These are phyloP conservation scores for Inga laurina DNA, from an alignment of 306 rosid species.

Conservation along the genomic window DNA sequence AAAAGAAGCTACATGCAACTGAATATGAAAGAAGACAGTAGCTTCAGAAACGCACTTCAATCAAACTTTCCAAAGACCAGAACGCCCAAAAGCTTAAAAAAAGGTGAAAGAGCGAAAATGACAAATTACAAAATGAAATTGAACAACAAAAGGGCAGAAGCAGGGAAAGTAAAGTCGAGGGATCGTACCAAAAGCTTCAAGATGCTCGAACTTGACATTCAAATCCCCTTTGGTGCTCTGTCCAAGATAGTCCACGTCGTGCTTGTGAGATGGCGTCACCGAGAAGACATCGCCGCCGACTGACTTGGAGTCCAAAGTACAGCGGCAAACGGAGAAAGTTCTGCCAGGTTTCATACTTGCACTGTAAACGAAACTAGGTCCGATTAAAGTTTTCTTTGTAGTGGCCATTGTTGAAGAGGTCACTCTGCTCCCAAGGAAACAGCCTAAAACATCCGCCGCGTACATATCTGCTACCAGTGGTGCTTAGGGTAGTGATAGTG, in stretches of 20 bases:
- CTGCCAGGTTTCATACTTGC: conserved; percentile 2
- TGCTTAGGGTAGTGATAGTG: background rate
- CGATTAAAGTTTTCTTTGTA: conserved; percentile 24
- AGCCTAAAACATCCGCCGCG: conserved; percentile 36
- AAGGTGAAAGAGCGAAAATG: background rate
- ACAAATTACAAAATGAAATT: background rate
- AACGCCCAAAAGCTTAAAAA: conserved; percentile 8
- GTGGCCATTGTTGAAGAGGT: conserved; percentile 28
- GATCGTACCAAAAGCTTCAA: conserved; percentile 68
- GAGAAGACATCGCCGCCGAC: conserved; percentile 63
- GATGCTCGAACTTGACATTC: conserved; percentile 74
- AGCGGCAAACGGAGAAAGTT: conserved; percentile 17
- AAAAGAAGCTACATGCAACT: background rate
- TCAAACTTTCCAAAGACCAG: background rate
- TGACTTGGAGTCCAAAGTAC: conserved; percentile 49
- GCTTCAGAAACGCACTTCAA: conserved; percentile 18
- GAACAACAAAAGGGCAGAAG: conserved; percentile 1
- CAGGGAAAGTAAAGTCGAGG: background rate
- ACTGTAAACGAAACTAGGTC: conserved; percentile 7
- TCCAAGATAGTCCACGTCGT: conserved; percentile 88
- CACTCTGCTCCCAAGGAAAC: conserved; percentile 35
- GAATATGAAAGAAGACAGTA: background rate
- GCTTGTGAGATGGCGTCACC: conserved; percentile 59
- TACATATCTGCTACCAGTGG: conserved; percentile 31
- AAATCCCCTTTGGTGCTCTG: conserved; percentile 95